Evolutionary conservation across 1,284 basidiomycete genomes (phyloP), one percentile per base, ranked within the genome.

Genomic region (Bjerkandera adusta): DNA sequence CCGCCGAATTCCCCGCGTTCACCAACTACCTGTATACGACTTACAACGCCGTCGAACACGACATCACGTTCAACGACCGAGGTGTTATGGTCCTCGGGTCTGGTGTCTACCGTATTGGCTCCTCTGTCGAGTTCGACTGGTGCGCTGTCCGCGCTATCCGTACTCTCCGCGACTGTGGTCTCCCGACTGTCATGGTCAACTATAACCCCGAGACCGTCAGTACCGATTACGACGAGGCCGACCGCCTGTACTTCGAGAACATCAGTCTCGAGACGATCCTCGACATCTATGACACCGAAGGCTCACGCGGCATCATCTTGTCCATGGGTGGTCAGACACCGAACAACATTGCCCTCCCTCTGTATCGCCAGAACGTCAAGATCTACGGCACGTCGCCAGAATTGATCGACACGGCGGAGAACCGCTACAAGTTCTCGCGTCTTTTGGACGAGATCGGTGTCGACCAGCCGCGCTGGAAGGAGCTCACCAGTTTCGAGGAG

Each of bases 71-170:
- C 69, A 70, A 85, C 47, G 97, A 99, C 63, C 81, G 89, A 52
- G 96, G 96, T 59, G 85, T 97, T 52, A 97, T 99, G 83, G 96
- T 98, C 11, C 81, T 98, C 26, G 97, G 96, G 22, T 98, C 97
- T 21, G 96, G 96, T 58, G 96, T 98, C 13, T 99, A 99, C 72
- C 88, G 97, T 48, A 99, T 99, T 59, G 96, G 97, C 27, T 97
- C 94, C 1, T 97, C 94, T 1, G 97, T 99, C 68, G 97, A 99
- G 70, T 99, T 99, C 69, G 96, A 99, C 67, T 99, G 96, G 97
- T 99, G 96, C 69, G 96, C 96, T 15, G 97, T 99, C 42, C 87
- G 95, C 43, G 93, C 95, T 22, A 97, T 98, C 68, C 77, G 96
- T 55, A 98, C 96, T 1, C 77, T 99, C 34, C 91, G 96, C 49